Percentiles rank a stretch among this genome's conserved stretches.
Conservation (phyloP, 1,284 basidiomycete species). For the Ganoderma boninense region DNA sequence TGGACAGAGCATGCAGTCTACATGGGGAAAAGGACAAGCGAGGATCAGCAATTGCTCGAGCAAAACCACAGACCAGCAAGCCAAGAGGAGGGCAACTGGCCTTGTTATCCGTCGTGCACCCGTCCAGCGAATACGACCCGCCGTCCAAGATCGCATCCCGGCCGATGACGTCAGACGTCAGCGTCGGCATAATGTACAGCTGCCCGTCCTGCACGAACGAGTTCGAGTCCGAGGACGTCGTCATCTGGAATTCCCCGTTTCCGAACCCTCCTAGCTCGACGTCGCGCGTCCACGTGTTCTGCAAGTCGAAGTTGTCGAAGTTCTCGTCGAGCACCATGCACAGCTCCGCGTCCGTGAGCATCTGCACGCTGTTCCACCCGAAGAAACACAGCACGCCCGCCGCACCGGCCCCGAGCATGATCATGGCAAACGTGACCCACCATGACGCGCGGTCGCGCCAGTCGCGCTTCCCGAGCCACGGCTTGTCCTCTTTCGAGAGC, state of each 20-base stretch:
- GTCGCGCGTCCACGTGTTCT: slow-evolving; percentile 69
- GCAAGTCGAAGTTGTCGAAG: slow-evolving; percentile 62
- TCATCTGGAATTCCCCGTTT: slow-evolving; percentile 87
- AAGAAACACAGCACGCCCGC: slow-evolving; percentile 59
- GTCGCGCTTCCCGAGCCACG: slow-evolving; percentile 64
- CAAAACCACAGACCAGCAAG: not conserved
- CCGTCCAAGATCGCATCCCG: slow-evolving; percentile 65
- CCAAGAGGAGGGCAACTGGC: slow-evolving; percentile 5
- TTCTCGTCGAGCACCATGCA: slow-evolving; percentile 78
- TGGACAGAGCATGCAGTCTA: slow-evolving; percentile 52
- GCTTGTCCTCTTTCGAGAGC: slow-evolving; percentile 64
- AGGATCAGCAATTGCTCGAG: not conserved
- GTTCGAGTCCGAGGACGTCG: slow-evolving; percentile 68
- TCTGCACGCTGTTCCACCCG: slow-evolving; percentile 51
- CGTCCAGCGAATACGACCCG: slow-evolving; percentile 70
- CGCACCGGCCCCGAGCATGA: slow-evolving; percentile 53
- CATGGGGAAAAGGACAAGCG: not conserved
- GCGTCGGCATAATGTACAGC: slow-evolving; percentile 84
- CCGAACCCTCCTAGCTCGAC: slow-evolving; percentile 81
- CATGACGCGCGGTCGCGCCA: slow-evolving; percentile 61
- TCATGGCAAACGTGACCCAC: slow-evolving; percentile 61
- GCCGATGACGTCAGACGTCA: slow-evolving; percentile 75
- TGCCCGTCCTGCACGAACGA: slow-evolving; percentile 72
- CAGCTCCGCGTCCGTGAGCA: slow-evolving; percentile 50
- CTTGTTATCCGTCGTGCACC: slow-evolving; percentile 62